These are phyloP conservation scores for Neofusicoccum umdonicola DNA, from an alignment of 2,329 filamentous ascomycete genomes.

Conservation along the genomic window DNA sequence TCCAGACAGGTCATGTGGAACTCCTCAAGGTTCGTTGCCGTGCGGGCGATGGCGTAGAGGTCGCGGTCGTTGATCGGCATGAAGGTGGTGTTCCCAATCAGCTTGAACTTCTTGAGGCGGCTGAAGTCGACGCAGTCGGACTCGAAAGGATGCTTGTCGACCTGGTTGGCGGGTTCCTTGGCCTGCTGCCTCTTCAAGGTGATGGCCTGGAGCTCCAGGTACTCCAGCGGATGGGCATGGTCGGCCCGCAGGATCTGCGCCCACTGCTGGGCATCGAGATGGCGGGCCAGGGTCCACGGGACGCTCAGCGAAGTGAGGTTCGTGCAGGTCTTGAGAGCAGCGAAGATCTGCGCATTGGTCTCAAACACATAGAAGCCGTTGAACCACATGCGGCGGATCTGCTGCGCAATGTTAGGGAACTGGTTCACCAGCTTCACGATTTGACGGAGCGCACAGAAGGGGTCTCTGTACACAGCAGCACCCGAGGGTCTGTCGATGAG, in stretches of 20 bases:
- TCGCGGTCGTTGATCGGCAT: slow-evolving; percentile 53
- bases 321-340: slow-evolving; percentile 47
- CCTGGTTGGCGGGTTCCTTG: slow-evolving; percentile 36
- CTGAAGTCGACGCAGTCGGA: slow-evolving; percentile 48
- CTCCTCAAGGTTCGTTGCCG: slow-evolving; percentile 51
- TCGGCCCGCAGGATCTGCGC: slow-evolving; percentile 45
- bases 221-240: slow-evolving; percentile 44
- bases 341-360: slow-evolving; percentile 50
- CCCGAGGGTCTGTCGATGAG: slow-evolving; percentile 47
- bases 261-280: slow-evolving; percentile 50
- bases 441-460: slow-evolving; percentile 48
- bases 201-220: slow-evolving; percentile 52
- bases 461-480: slow-evolving; percentile 49
- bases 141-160: slow-evolving; percentile 45
- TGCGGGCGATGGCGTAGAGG: slow-evolving; percentile 49
- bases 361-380: slow-evolving; percentile 54
- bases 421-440: slow-evolving; percentile 47
- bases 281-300: slow-evolving; percentile 54
- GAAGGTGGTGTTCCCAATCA: slow-evolving; percentile 54
- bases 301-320: slow-evolving; percentile 49
- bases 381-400: slow-evolving; percentile 55
- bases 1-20: slow-evolving; percentile 55
- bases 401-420: slow-evolving; percentile 45
- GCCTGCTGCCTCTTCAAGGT: slow-evolving; percentile 49
- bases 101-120: slow-evolving; percentile 50